Evolutionary conservation across 2,329 filamentous ascomycete species (phyloP).

Genomic region (Nigrospora osmanthi): DNA sequence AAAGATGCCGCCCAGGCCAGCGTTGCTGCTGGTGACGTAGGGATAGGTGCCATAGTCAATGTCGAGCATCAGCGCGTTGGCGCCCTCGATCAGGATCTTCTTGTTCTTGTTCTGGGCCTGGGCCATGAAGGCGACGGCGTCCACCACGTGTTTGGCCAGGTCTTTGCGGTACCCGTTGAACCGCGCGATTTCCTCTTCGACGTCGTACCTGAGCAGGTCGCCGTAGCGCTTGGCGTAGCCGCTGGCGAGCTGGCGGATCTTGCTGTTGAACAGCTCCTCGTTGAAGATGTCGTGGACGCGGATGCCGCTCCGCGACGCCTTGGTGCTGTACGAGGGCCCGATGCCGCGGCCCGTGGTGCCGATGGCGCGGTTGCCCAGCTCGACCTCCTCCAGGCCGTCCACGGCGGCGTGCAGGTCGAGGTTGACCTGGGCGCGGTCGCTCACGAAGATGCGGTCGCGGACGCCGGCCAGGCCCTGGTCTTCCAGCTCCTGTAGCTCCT

Average conservation of each 20-base stretch:
- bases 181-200: slow-evolving; percentile 56
- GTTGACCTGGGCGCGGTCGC: slow-evolving; percentile 53
- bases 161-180: slow-evolving; percentile 56
- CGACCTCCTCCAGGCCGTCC: slow-evolving; percentile 56
- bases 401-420: slow-evolving; percentile 57
- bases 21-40: slow-evolving; percentile 39
- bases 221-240: slow-evolving; percentile 54
- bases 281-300: slow-evolving; percentile 61
- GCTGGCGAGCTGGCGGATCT: slow-evolving; percentile 51
- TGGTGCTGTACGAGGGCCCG: slow-evolving; percentile 37
- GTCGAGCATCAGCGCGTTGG: slow-evolving; percentile 52
- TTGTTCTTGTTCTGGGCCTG: slow-evolving; percentile 48
- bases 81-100: slow-evolving; percentile 52
- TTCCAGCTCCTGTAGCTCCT: slow-evolving; percentile 53
- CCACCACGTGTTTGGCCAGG: slow-evolving; percentile 51
- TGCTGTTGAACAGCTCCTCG: slow-evolving; percentile 56
- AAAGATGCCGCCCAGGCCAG: slow-evolving; percentile 49
- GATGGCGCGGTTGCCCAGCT: slow-evolving; percentile 20
- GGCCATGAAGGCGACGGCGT: slow-evolving; percentile 57
- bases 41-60: slow-evolving; percentile 55
- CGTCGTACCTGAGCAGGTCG: slow-evolving; percentile 53
- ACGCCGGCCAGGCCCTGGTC: slow-evolving; percentile 49
- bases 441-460: slow-evolving; percentile 52
- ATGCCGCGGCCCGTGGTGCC: slow-evolving; percentile 29
- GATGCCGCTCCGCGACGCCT: slow-evolving; percentile 59